A percentile compares a stretch with the other conserved stretches of the same genome.
Conservation (phyloP, 139 green algal genomes). For the Chlamydomonas sp. region DNA sequence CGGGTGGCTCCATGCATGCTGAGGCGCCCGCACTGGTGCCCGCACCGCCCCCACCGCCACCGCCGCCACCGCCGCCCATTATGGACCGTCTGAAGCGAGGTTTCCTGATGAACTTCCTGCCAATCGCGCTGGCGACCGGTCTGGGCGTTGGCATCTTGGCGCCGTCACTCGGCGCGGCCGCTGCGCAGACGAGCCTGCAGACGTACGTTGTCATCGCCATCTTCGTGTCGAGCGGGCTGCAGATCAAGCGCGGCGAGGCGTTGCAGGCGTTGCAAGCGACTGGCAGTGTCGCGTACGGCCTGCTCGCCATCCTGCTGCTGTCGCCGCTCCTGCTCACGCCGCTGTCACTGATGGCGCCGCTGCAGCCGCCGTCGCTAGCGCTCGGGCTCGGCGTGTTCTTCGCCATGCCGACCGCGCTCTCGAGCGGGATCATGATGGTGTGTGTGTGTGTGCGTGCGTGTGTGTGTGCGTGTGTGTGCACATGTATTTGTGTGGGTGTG, state of each 20-base stretch:
- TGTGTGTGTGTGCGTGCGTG: too few species aligned
- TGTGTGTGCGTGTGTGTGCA: too few species aligned
- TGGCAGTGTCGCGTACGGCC: conserved; percentile 18
- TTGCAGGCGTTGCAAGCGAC: not conserved
- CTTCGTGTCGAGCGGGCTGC: conserved; percentile 44
- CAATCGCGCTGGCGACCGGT: not conserved
- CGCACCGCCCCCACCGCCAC: too few species aligned
- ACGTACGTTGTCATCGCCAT: conserved; percentile 24
- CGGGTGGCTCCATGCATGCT: too few species aligned
- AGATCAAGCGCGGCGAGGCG: conserved; percentile 35
- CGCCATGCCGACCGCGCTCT: conserved; percentile 67
- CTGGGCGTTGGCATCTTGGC: not conserved
- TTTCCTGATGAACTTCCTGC: conserved; percentile 8
- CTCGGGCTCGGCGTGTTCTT: conserved; percentile 62
- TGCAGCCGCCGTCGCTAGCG: conserved; percentile 35
- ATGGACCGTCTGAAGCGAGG: too few species aligned
- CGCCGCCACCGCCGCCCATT: too few species aligned
- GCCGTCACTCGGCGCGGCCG: conserved; percentile 1
- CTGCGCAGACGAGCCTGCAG: not conserved
- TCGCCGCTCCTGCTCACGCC: conserved; percentile 35
- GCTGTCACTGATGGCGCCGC: conserved; percentile 25
- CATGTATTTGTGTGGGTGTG: too few species aligned
- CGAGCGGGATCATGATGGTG: conserved; percentile 19
- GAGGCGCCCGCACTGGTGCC: too few species aligned
- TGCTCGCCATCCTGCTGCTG: conserved; percentile 44